Conservation (phyloP, 495 filamentous ascomycete genomes). For the Penicillium psychrofluorescens region DNA sequence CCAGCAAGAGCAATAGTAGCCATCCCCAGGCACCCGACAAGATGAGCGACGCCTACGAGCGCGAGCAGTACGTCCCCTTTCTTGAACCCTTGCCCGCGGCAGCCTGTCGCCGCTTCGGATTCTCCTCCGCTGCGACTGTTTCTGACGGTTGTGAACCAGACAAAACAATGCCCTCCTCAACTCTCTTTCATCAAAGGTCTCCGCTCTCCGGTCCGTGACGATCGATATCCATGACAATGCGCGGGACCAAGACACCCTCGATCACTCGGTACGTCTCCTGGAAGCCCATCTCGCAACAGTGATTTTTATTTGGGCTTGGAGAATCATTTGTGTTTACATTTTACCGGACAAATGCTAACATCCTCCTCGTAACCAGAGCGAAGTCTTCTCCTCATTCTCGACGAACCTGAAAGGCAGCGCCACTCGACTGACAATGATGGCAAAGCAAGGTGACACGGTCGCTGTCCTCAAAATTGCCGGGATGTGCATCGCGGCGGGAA, state of each 20-base stretch:
- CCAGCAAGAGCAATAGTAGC: no score
- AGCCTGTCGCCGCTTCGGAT: background rate
- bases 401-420: slow-evolving; percentile 75
- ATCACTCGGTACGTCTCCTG: slow-evolving; percentile 60
- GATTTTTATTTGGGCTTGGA: background rate
- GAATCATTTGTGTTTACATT: slow-evolving; percentile 1
- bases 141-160: slow-evolving; percentile 26
- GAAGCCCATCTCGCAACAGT: background rate
- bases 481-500: slow-evolving; percentile 66
- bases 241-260: slow-evolving; percentile 75
- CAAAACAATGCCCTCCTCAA: slow-evolving; percentile 96
- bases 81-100: slow-evolving; percentile 1
- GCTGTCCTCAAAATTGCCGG: slow-evolving; percentile 83
- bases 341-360: no score
- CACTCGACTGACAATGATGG: slow-evolving; percentile 83
- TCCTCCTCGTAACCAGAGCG: slow-evolving; percentile 32
- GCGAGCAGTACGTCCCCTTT: slow-evolving; percentile 56
- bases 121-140: background rate
- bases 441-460: slow-evolving; percentile 79
- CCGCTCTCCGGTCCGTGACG: slow-evolving; percentile 90
- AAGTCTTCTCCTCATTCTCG: slow-evolving; percentile 54
- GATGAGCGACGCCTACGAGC: slow-evolving; percentile 95
- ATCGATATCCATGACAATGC: slow-evolving; percentile 97
- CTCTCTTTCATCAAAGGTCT: slow-evolving; percentile 83
- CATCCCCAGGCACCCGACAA: slow-evolving; percentile 9